phyloP scores from a whole-genome alignment of 192 early-diverging fungal genomes.

The Coemansia pectinata region DNA sequence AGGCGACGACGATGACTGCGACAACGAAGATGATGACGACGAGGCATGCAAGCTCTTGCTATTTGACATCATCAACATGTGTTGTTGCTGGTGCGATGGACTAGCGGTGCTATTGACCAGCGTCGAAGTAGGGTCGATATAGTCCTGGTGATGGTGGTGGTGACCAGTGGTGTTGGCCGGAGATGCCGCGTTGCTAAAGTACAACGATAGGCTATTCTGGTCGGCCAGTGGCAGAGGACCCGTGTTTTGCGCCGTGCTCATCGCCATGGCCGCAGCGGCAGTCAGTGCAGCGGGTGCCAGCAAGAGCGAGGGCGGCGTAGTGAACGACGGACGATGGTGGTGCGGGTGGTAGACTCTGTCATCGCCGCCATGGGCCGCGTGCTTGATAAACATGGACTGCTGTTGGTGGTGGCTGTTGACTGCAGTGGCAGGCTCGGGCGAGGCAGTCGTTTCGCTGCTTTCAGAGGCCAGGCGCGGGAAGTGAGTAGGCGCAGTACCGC shows the following conservation, averaged over 20 bases:
- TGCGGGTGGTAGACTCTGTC: conserved; percentile 8
- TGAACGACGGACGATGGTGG: conserved; percentile 12
- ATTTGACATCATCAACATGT: conserved; percentile 24
- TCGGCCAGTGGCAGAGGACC: neutral
- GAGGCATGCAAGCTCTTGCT: conserved; percentile 16
- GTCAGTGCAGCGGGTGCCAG: conserved; percentile 1
- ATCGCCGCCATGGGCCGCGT: neutral
- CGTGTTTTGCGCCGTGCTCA: conserved; percentile 4
- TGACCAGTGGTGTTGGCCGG: neutral
- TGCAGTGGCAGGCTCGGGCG: conserved; percentile 35
- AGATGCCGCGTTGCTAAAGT: conserved; percentile 13
- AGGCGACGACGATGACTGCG: conserved; percentile 19
- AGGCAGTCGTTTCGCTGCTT: conserved; percentile 45
- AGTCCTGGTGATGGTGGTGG: conserved; percentile 20
- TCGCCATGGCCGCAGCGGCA: conserved; percentile 11
- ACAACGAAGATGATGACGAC: conserved; percentile 14
- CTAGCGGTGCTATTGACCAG: conserved; percentile 19
- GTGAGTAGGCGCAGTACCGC: conserved; percentile 8
- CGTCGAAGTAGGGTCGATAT: conserved; percentile 30
- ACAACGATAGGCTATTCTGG: conserved; percentile 12
- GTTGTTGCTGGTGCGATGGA: conserved; percentile 10
- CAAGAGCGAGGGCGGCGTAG: conserved; percentile 13
- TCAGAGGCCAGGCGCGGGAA: conserved; percentile 43
- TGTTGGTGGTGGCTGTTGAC: conserved; percentile 1
- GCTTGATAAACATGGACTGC: neutral